A percentile compares a stretch with the other conserved stretches of the same genome.
These are phyloP conservation scores for Linum tenue DNA, from an alignment of 345 rosid genomes.

Conservation along the genomic window DNA sequence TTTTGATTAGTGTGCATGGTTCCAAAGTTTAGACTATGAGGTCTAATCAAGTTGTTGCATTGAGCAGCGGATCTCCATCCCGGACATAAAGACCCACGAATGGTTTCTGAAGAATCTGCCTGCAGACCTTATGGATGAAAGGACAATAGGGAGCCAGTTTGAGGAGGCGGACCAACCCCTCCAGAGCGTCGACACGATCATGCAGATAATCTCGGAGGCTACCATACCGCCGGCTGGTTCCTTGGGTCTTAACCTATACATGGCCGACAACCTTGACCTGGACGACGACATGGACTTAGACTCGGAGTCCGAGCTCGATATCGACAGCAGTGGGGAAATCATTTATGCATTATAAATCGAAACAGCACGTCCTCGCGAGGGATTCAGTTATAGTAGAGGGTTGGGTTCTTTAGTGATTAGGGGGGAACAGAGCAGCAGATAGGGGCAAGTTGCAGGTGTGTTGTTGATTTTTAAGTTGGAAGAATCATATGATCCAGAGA, in stretches of 20 bases:
- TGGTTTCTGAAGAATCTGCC: slow-evolving; percentile 28
- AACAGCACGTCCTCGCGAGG: too few relatives aligned
- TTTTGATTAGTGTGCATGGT: background rate
- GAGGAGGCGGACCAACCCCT: slow-evolving; percentile 28
- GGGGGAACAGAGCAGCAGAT: too few relatives aligned
- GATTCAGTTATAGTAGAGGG: too few relatives aligned
- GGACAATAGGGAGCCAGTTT: slow-evolving; percentile 21
- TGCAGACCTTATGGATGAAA: slow-evolving; percentile 24
- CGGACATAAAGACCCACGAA: slow-evolving; percentile 22
- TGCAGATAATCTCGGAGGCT: slow-evolving; percentile 30
- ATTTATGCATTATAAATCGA: slow-evolving; percentile 16
- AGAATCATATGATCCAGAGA: too few relatives aligned
- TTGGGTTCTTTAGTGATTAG: too few relatives aligned
- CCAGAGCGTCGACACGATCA: slow-evolving; percentile 21
- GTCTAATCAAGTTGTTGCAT: background rate
- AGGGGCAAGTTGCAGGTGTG: too few relatives aligned
- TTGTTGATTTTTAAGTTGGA: too few relatives aligned
- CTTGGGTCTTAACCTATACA: slow-evolving; percentile 9
- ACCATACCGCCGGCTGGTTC: slow-evolving; percentile 24
- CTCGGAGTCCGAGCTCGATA: slow-evolving; percentile 29
- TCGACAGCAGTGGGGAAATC: slow-evolving; percentile 28
- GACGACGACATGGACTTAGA: slow-evolving; percentile 31
- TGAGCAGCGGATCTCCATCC: slow-evolving; percentile 22
- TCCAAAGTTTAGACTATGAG: too few relatives aligned
- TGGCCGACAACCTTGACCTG: slow-evolving; percentile 24